Evolutionary conservation across 78 protist genomes (phyloP).

Genomic region (Thecamonas trahens): DNA sequence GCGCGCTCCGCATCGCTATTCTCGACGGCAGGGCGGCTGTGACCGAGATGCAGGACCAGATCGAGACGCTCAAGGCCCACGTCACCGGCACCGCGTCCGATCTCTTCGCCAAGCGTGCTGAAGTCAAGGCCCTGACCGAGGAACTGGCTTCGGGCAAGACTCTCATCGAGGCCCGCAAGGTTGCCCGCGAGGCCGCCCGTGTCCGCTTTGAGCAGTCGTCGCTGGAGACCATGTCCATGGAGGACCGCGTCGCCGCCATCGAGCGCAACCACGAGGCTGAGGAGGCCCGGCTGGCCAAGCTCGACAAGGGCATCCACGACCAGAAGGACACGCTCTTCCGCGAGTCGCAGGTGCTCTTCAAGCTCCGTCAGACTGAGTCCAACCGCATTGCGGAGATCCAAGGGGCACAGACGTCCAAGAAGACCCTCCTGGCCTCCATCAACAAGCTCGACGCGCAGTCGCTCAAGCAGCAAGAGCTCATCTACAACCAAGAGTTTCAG

Average conservation of each 20-base stretch:
- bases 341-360: constrained; percentile 40
- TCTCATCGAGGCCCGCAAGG: neutral
- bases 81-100: no score
- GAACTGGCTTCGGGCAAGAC: neutral
- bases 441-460: constrained; percentile 39
- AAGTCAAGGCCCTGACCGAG: neutral
- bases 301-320: constrained; percentile 25
- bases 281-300: constrained; percentile 2
- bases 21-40: neutral
- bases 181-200: neutral
- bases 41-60: constrained; percentile 20
- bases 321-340: constrained; percentile 43
- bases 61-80: constrained; percentile 25
- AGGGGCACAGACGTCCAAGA: constrained; percentile 40
- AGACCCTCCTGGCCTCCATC: constrained; percentile 43
- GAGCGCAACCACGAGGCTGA: constrained; percentile 7
- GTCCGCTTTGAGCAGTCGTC: neutral
- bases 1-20: no score
- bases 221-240: constrained; percentile 16
- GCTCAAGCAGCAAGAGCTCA: constrained; percentile 65
- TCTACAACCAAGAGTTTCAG: constrained; percentile 70
- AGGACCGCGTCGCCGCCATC: constrained; percentile 19
- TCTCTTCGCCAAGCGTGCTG: no score
- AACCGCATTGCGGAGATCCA: constrained; percentile 46
- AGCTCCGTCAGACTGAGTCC: constrained; percentile 25